Base-by-base conservation (phyloP, 805 yeast species). In the Wickerhamiella bombiphila region DNA sequence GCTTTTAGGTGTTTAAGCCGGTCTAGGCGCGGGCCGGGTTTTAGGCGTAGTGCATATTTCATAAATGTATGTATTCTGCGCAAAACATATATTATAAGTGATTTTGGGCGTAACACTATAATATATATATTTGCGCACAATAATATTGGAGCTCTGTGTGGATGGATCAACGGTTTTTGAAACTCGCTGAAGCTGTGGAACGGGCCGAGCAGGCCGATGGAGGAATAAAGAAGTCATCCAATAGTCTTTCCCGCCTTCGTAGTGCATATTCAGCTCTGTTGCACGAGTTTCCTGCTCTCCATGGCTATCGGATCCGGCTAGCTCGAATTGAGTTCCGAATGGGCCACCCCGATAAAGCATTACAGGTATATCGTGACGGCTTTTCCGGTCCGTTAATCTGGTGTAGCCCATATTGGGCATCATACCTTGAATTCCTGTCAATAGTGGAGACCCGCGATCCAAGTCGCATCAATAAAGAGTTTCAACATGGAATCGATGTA, bases 221-320 rank as follows among this genome's bases (percentile, higher is more conserved):
- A 3, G 34, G 34, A 16, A 11, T 29, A 7, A 19, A 19, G 3
- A 37, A 37, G 20, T 19, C 17, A 4, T 26, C 15, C 7, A 14
- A 26, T 15, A 11, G 20, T 8, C 20, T 9, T 5, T 18, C 22
- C 7, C 5, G 13, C 4, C 16, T 31, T 7, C 9, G 28, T 13
- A 8, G n/a, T 8, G 33, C 13, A 9, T 41, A 29, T 29, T 15
- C 3, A 5, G 22, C 11, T 4, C 47, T 61, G 18, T 44, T 63
- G 36, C 38, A 40, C 3, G 40, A 44, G 22, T 63, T 51, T 42
- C 69, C 69, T 1, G 37, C 56, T 25, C 44, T 60, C 6, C 55
- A 55, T 36, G 67, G 65, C 5, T 63, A 60, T 45, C 63, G 69
- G 68, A 55, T 57, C 26, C 47, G 56, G 32, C 60, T 58, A 39